Evolutionary conservation across 371 early-diverging fungal genomes (phyloP), one percentile per base, ranked within the genome.

Genomic region (Capniomyces stellatus): DNA sequence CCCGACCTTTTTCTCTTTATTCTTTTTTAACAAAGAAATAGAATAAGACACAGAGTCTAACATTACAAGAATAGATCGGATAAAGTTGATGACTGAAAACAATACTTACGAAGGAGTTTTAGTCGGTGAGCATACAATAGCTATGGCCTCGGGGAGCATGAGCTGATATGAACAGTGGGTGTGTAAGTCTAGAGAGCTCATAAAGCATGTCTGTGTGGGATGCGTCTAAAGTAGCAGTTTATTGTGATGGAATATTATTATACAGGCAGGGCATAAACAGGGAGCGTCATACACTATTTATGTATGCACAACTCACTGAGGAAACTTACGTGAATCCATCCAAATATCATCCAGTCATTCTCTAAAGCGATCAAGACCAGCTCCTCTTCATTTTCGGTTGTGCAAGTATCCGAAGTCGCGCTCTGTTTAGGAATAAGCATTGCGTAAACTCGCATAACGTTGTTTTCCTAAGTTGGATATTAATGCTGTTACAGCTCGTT

Each of bases 111-210:
- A 73, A 55, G 84, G 87, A 1, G 66, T 66, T 49, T 84, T 72
- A 39, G 70, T 73, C 0, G 92, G 92, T 1, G 91, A 72, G 54
- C 88, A 82, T 2, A 92, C 93, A 55, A 92, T 87, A 12, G 93
- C 92, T 46, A 92, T 85, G 24, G 93, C 92, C 59, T 92, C 93
- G 10, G 92, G 89, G 0, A 92, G 69, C 82, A 89, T 86, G 35
- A 88, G 63, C 67, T 92, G 93, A 64, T 88, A 92, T 0, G 89
- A 81, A 54, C 80, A 87, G 54, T 92, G 93, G 1, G 92, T 92
- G 64, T 92, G 93, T 48, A 92, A 61, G 60, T 92, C 93, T 12
- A 92, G 76, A 0, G 89, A 88, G 59, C 83, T 83, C 75, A 92
- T 73, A 60, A 92, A 92, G 59, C 93, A 92, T 0, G 88, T 81